A percentile compares a stretch with the other conserved stretches of the same genome.
These are phyloP conservation scores for Hypoxylon cercidicola DNA, from an alignment of 495 filamentous ascomycete genomes.

Conservation along the genomic window DNA sequence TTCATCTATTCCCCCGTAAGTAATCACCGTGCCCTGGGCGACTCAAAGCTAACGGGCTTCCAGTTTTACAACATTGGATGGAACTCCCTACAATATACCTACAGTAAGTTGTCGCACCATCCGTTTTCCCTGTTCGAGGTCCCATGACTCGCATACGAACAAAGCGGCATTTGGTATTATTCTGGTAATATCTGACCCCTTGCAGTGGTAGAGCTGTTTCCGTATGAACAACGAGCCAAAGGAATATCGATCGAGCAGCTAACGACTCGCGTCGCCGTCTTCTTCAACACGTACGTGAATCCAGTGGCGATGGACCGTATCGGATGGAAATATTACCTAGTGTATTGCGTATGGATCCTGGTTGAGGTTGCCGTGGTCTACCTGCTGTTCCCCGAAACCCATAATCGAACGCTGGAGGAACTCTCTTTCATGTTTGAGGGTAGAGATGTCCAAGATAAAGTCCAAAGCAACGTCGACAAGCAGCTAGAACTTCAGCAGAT, in stretches of 20 bases:
- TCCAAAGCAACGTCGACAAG: slow-evolving; percentile 49
- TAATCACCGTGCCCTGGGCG: background rate
- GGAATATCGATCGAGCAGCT: slow-evolving; percentile 69
- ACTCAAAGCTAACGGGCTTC: slow-evolving; percentile 1
- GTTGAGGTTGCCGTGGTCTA: slow-evolving; percentile 67
- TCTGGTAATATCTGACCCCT: slow-evolving; percentile 6
- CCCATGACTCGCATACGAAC: too few species aligned
- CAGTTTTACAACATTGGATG: slow-evolving; percentile 70
- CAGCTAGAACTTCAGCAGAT: slow-evolving; percentile 44
- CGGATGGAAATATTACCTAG: slow-evolving; percentile 65
- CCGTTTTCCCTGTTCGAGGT: background rate
- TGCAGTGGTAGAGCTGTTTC: slow-evolving; percentile 68
- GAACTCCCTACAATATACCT: slow-evolving; percentile 68
- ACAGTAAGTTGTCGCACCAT: slow-evolving; percentile 36
- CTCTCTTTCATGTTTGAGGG: slow-evolving; percentile 56
- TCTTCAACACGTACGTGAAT: slow-evolving; percentile 65
- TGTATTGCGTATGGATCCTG: slow-evolving; percentile 66
- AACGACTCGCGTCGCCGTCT: slow-evolving; percentile 61
- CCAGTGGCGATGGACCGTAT: slow-evolving; percentile 60
- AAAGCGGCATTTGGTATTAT: background rate
- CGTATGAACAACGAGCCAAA: slow-evolving; percentile 65
- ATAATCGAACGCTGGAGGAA: slow-evolving; percentile 62
- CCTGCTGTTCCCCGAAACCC: slow-evolving; percentile 70
- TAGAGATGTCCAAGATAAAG: slow-evolving; percentile 50
- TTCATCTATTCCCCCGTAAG: slow-evolving; percentile 65